Percentiles rank a stretch among this genome's conserved stretches.
These are phyloP conservation scores for Ascochyta pisi DNA, from an alignment of 2,329 filamentous ascomycete genomes.

Conservation along the genomic window DNA sequence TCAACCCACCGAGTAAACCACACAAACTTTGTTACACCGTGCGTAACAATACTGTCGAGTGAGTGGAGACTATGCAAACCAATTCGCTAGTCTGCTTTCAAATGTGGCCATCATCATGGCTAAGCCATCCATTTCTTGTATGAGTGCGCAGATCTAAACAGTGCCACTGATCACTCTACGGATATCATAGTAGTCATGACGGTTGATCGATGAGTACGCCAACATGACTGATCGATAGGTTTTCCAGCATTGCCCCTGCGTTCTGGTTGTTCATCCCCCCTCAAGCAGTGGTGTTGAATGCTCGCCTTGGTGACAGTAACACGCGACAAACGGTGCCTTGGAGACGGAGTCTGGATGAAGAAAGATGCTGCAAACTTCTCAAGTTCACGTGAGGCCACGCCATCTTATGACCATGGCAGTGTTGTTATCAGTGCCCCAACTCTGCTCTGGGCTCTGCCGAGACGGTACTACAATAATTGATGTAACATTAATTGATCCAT, in stretches of 20 bases:
- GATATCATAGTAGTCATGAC: not conserved
- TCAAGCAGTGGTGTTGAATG: not conserved
- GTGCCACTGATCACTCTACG: not conserved
- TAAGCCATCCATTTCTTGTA: not conserved
- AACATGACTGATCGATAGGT: not conserved
- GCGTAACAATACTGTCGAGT: no score
- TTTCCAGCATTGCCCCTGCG: not conserved
- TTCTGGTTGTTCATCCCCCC: not conserved
- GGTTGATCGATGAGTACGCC: not conserved
- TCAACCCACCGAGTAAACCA: no score
- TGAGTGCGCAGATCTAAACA: not conserved
- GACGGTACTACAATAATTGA: not conserved
- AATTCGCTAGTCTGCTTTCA: no score
- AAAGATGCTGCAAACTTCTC: not conserved
- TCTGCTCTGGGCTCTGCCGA: not conserved
- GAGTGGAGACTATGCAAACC: no score
- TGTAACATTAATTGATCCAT: not conserved
- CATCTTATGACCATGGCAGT: not conserved
- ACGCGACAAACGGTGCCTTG: constrained; percentile 1
- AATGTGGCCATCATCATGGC: no score
- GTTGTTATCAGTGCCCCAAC: not conserved
- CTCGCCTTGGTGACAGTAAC: not conserved
- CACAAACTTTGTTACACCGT: no score
- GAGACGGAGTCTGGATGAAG: constrained; percentile 1
- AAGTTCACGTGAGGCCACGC: not conserved